Evolutionary conservation across 192 early-diverging fungal species (phyloP).

Genomic region (Backusella tarrabulga): DNA sequence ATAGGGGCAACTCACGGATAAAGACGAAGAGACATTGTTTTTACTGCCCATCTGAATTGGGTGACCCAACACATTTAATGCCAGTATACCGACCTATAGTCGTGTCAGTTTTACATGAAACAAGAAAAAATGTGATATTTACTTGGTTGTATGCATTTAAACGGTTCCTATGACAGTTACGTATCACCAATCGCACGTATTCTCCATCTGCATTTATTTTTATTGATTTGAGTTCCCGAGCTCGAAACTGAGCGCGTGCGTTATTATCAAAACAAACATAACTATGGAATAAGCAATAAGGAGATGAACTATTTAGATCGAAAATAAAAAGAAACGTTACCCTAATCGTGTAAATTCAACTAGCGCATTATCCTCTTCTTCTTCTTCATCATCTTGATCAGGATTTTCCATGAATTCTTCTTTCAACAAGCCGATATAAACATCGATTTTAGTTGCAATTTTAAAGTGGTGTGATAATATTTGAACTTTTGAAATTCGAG

Average conservation of each 20-base stretch:
- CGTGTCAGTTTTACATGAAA: background rate
- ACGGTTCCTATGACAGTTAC: conserved; percentile 68
- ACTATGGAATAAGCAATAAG: conserved; percentile 27
- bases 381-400: background rate
- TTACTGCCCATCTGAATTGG: background rate
- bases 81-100: conserved; percentile 12
- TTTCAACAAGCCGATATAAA: conserved; percentile 54
- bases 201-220: conserved; percentile 68
- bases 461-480: conserved; percentile 78
- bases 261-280: conserved; percentile 71
- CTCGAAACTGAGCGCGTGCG: conserved; percentile 56
- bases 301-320: background rate
- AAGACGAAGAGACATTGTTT: background rate
- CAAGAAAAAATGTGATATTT: background rate
- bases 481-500: conserved; percentile 65
- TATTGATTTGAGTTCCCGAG: conserved; percentile 73
- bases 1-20: conserved; percentile 8
- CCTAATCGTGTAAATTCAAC: conserved; percentile 39
- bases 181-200: conserved; percentile 64
- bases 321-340: conserved; percentile 10
- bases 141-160: conserved; percentile 78
- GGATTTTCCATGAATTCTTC: background rate
- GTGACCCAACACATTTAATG: conserved; percentile 16
- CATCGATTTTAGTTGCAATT: conserved; percentile 69
- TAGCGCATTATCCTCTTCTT: conserved; percentile 24